phyloP scores from a whole-genome alignment of 352 stramenopile species.

The Phytopythium boreale region DNA sequence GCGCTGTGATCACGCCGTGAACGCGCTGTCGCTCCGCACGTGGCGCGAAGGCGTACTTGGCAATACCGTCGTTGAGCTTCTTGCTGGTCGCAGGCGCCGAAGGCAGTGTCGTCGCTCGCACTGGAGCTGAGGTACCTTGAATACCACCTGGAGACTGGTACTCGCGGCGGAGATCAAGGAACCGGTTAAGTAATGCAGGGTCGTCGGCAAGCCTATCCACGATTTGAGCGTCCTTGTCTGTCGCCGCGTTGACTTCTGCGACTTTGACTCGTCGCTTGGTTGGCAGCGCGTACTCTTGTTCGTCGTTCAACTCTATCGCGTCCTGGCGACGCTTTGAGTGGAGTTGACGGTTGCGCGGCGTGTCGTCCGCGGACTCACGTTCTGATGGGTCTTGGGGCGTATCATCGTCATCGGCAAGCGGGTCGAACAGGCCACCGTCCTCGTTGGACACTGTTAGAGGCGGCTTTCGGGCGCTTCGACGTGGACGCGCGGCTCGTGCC shows the following conservation, averaged over 20 bases:
- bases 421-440: not conserved
- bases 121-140: not conserved
- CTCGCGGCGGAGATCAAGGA: not conserved
- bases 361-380: not conserved
- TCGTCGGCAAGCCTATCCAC: not conserved
- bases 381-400: not conserved
- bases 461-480: not conserved
- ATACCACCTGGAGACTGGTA: not conserved
- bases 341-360: no score
- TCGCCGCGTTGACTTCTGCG: not conserved
- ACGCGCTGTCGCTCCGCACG: not conserved
- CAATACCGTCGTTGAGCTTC: not conserved
- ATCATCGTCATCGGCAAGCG: not conserved
- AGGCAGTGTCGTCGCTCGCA: not conserved
- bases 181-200: not conserved
- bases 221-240: not conserved
- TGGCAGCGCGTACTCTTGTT: not conserved
- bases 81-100: not conserved
- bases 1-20: not conserved
- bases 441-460: not conserved
- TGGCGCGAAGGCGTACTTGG: constrained; percentile 9
- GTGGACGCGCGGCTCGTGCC: not conserved
- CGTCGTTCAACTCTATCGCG: not conserved
- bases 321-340: not conserved
- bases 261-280: not conserved